phyloP scores from a whole-genome alignment of 352 stramenopile species.

The Thalassiosira sp. region DNA sequence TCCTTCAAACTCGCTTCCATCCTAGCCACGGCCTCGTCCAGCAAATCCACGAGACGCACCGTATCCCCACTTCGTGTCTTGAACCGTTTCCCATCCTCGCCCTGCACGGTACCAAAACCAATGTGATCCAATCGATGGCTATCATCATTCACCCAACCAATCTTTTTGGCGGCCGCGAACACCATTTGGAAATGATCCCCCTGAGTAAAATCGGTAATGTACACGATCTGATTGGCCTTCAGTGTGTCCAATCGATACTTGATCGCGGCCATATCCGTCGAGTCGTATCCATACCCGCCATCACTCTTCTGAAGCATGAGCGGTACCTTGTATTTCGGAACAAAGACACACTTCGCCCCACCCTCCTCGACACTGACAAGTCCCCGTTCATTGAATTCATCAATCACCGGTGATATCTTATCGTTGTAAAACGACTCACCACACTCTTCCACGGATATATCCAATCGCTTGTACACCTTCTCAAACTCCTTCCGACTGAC shows the following conservation, averaged over 20 bases:
- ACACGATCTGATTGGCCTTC: slow-evolving; percentile 85
- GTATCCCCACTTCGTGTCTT: slow-evolving; percentile 98
- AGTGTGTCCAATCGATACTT: slow-evolving; percentile 86
- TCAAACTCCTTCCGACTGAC: slow-evolving; percentile 88
- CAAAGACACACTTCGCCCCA: slow-evolving; percentile 90
- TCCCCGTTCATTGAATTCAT: slow-evolving; percentile 90
- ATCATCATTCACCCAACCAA: slow-evolving; percentile 81
- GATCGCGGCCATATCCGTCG: slow-evolving; percentile 91
- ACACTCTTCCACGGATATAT: slow-evolving; percentile 86
- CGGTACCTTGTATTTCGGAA: slow-evolving; percentile 86
- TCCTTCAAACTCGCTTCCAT: slow-evolving; percentile 93
- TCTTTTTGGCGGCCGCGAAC: slow-evolving; percentile 84
- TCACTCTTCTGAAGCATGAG: slow-evolving; percentile 92
- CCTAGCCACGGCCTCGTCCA: slow-evolving; percentile 95
- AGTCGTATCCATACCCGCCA: slow-evolving; percentile 91
- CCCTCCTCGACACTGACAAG: slow-evolving; percentile 86
- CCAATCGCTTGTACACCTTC: slow-evolving; percentile 89
- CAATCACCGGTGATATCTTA: slow-evolving; percentile 88
- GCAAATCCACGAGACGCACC: slow-evolving; percentile 97
- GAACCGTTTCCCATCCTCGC: slow-evolving; percentile 94
- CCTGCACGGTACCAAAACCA: slow-evolving; percentile 90
- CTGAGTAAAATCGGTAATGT: slow-evolving; percentile 91
- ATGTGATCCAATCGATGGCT: slow-evolving; percentile 85
- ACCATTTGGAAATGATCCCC: slow-evolving; percentile 89
- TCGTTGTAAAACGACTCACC: slow-evolving; percentile 93